Conservation (phyloP, 306 rosid genomes). For the Comarum palustre region DNA sequence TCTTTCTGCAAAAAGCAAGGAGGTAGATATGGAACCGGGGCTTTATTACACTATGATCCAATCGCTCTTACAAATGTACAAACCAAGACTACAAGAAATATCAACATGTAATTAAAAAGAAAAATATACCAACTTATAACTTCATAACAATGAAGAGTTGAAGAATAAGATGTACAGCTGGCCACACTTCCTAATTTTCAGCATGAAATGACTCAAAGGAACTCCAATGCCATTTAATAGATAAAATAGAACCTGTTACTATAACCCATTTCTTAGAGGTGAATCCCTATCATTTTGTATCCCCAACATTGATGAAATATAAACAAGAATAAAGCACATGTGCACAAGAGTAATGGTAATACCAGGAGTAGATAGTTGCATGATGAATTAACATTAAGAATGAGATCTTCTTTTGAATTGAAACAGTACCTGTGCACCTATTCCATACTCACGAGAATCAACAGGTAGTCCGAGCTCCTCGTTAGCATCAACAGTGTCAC, state of each 20-base stretch:
- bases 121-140: not conserved
- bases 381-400: not conserved
- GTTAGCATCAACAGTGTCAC: slow-evolving; percentile 91
- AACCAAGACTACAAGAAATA: not conserved
- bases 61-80: not conserved
- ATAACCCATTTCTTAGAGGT: not conserved
- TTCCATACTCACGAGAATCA: slow-evolving; percentile 94
- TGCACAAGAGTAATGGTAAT: not conserved
- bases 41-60: not conserved
- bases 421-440: slow-evolving; percentile 83
- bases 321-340: not conserved
- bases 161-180: not conserved
- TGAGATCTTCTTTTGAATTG: not conserved
- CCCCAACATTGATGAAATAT: not conserved
- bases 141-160: not conserved
- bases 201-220: not conserved
- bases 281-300: not conserved
- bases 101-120: not conserved
- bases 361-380: not conserved
- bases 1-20: not conserved
- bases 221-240: not conserved
- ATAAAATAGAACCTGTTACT: not conserved
- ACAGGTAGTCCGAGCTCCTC: slow-evolving; percentile 93
- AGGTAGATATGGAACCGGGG: not conserved
- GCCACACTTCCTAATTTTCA: not conserved